Evolutionary conservation across 345 rosid genomes (phyloP), one percentile per base, ranked within the genome.

Genomic region (Salix udensis): DNA sequence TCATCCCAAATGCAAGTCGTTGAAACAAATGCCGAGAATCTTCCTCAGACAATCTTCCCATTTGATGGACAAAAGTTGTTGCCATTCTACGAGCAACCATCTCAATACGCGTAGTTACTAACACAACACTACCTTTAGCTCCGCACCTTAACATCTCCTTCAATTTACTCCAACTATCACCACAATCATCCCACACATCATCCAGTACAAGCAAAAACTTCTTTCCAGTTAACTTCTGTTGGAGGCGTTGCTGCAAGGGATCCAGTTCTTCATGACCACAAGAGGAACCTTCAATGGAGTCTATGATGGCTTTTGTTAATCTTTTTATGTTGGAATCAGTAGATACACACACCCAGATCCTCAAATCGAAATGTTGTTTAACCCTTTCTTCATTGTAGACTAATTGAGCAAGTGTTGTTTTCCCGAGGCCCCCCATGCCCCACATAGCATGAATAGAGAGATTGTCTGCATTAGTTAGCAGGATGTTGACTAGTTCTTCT

Each of bases 21-120:
- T 74, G 24, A 44, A 79, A 79, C 48, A 69, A 61, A 5, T 5
- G 48, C 74, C 71, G 62, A 12, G 74, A 79, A 24, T 74, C 78
- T 31, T 68, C 66, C 9, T 74, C 58, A 0, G 77, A 73, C 37
- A 64, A 14, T 40, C 26, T 24, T 6, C 3, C 69, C 23, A 73
- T 40, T 10, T 66, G 23, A n/a, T 14, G 24, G 7, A 53, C 30
- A 34, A 34, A 24, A 50, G 12, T 6, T 1, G 66, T 23, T 15
- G 34, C 72, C 73, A 53, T 75, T 34, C 30, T 34, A 52, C 55
- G 53, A 67, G 78, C 78, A 50, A 75, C 37, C 7, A 30, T 52
- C 24, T 52, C 36, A 4, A 11, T 52, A 1, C 67, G 66, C 1
- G 73, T 75, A 9, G 8, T 50, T 50, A 24, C 19, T 23, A 75